Percentiles rank a stretch among this genome's conserved stretches.
Conservation (phyloP, 192 early-diverging fungal species). For the Dimargaris cristalligena region DNA sequence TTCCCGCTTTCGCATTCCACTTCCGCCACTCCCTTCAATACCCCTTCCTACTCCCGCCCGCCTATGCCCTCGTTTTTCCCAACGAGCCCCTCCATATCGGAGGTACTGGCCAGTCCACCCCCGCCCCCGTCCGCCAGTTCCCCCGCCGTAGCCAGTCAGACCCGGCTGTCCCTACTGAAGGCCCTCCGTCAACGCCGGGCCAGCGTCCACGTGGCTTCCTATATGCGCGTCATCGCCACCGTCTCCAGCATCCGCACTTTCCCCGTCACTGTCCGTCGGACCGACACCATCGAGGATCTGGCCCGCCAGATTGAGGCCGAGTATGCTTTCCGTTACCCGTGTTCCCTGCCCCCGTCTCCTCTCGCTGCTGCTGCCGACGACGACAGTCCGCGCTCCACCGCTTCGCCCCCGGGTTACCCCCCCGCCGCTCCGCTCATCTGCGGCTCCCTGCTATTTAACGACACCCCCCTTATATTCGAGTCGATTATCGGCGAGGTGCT, state of each 20-base stretch:
- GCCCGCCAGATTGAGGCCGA: constrained; percentile 53
- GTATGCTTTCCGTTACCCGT: constrained; percentile 26
- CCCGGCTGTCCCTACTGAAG: background rate
- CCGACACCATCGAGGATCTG: constrained; percentile 41
- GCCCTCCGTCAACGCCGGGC: constrained; percentile 3
- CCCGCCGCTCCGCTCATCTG: constrained; percentile 17
- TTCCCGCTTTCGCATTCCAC: background rate
- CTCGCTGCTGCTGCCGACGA: constrained; percentile 11
- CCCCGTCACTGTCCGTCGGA: constrained; percentile 32
- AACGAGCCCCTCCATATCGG: background rate
- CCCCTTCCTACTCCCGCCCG: background rate
- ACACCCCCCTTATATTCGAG: constrained; percentile 28
- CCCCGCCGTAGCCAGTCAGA: background rate
- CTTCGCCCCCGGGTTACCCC: no score
- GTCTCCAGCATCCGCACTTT: constrained; percentile 20
- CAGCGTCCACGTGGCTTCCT: constrained; percentile 25
- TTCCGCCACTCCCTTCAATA: background rate
- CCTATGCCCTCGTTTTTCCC: background rate
- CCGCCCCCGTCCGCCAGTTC: no score
- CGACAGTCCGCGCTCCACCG: constrained; percentile 14
- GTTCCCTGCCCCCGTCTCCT: background rate
- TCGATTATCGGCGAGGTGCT: constrained; percentile 34
- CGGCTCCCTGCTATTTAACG: constrained; percentile 25
- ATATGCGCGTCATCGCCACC: constrained; percentile 27
- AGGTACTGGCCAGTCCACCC: no score